A percentile compares a stretch with the other conserved stretches of the same genome.
Conservation (phyloP, 257 asterid genomes). For the Voacanga thouarsii region DNA sequence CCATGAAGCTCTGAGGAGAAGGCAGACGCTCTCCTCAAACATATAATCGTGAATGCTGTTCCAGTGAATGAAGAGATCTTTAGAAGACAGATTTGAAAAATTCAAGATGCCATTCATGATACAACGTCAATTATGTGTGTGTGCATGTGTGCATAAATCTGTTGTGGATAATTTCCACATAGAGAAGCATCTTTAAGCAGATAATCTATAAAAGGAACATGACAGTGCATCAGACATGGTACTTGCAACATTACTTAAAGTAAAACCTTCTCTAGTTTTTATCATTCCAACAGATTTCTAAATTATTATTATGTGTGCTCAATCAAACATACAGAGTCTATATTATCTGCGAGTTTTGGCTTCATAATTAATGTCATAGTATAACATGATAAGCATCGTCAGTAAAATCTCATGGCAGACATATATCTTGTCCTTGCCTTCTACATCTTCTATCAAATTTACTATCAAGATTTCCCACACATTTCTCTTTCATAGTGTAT, state of each 20-base stretch:
- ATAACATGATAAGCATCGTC: background rate
- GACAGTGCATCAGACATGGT: background rate
- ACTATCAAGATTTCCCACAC: background rate
- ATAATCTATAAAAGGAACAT: background rate
- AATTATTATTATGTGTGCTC: background rate
- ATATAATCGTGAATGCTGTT: constrained; percentile 73
- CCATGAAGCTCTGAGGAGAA: constrained; percentile 91
- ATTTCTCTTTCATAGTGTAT: background rate
- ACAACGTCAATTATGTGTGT: background rate
- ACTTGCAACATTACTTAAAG: background rate
- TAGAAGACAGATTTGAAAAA: background rate
- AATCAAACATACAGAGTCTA: background rate
- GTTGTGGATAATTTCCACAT: background rate
- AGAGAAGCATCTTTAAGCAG: background rate
- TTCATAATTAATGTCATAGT: background rate
- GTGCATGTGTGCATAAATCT: too few species aligned
- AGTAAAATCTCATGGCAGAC: background rate
- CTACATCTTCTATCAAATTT: background rate
- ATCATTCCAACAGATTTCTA: background rate
- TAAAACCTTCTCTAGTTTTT: background rate
- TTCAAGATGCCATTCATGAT: background rate
- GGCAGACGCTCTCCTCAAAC: constrained; percentile 95
- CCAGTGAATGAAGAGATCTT: background rate
- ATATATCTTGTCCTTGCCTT: too few species aligned
- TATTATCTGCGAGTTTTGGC: background rate